phyloP scores from a whole-genome alignment of 441 rosid species.

The Jatropha podagrica region DNA sequence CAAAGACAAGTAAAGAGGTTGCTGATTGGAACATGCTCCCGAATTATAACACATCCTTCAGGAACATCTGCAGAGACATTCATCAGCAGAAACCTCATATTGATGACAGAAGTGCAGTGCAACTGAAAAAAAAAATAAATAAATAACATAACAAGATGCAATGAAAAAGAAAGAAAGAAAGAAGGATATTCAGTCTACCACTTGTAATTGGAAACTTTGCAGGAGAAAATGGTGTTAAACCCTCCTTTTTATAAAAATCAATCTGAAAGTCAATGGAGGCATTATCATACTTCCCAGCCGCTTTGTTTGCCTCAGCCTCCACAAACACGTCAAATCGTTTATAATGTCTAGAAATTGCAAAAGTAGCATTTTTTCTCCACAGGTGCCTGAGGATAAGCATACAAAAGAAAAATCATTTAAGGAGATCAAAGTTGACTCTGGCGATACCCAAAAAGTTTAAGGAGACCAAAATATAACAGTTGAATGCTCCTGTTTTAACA shows the following conservation, averaged over 20 bases:
- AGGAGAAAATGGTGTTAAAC: constrained; percentile 72
- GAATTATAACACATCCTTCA: constrained; percentile 95
- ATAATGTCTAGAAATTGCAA: constrained; percentile 92
- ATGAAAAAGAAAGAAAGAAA: constrained; percentile 5
- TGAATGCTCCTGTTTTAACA: background rate
- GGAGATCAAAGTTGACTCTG: background rate
- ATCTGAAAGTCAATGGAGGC: constrained; percentile 88
- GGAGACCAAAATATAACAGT: background rate
- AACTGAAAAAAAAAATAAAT: background rate
- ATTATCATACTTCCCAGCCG: constrained; percentile 88
- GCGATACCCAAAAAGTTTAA: background rate
- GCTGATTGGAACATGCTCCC: constrained; percentile 92
- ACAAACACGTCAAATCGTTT: constrained; percentile 75
- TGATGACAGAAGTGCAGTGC: background rate
- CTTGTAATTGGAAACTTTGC: constrained; percentile 91
- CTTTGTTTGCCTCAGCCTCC: constrained; percentile 98
- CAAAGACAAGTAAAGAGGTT: constrained; percentile 95
- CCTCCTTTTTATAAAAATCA: constrained; percentile 83
- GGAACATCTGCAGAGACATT: constrained; percentile 77
- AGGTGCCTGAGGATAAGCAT: constrained; percentile 57
- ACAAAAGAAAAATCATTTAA: constrained; percentile 5
- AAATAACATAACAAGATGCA: constrained; percentile 12
- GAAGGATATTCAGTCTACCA: constrained; percentile 45
- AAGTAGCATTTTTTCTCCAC: constrained; percentile 85
- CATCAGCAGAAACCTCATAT: constrained; percentile 10